phyloP scores from a whole-genome alignment of 495 filamentous ascomycete genomes.

The Massariosphaeria phaeospora region DNA sequence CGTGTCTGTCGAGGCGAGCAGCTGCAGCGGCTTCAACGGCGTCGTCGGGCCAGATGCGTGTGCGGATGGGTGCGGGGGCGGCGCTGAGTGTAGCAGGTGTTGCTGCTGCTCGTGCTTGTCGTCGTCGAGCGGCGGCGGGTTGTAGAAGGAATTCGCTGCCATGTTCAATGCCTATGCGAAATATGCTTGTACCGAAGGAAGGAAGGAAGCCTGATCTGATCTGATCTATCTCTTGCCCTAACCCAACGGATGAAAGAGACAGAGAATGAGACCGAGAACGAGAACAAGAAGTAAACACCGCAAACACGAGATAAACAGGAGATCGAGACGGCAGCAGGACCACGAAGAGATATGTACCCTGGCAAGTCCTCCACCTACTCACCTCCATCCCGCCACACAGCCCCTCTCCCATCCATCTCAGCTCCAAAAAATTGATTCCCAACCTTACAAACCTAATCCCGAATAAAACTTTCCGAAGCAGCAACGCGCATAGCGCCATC shows the following conservation, averaged over 20 bases:
- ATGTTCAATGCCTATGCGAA: background rate
- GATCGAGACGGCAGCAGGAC: background rate
- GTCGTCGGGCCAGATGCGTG: slow-evolving; percentile 7
- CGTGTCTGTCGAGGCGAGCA: background rate
- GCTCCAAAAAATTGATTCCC: too few relatives aligned
- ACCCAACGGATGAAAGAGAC: too few relatives aligned
- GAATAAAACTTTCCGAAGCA: too few relatives aligned
- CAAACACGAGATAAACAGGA: background rate
- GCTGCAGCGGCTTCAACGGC: slow-evolving; percentile 11
- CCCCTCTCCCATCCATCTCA: too few relatives aligned
- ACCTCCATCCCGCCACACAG: too few relatives aligned
- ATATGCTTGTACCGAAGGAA: background rate
- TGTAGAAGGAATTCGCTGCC: slow-evolving; percentile 18
- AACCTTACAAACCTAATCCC: too few relatives aligned
- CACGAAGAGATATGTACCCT: too few relatives aligned
- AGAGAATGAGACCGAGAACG: too few relatives aligned
- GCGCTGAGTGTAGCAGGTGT: background rate
- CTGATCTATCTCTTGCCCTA: background rate
- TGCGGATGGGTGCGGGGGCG: background rate
- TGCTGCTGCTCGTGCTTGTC: background rate
- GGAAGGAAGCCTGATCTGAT: background rate
- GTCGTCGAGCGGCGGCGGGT: background rate
- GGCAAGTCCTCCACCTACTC: too few relatives aligned
- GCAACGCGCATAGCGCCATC: too few relatives aligned
- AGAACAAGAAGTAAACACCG: background rate